Evolutionary conservation across 192 early-diverging fungal genomes (phyloP), one percentile per base, ranked within the genome.

Genomic region (Backusella luteola): DNA sequence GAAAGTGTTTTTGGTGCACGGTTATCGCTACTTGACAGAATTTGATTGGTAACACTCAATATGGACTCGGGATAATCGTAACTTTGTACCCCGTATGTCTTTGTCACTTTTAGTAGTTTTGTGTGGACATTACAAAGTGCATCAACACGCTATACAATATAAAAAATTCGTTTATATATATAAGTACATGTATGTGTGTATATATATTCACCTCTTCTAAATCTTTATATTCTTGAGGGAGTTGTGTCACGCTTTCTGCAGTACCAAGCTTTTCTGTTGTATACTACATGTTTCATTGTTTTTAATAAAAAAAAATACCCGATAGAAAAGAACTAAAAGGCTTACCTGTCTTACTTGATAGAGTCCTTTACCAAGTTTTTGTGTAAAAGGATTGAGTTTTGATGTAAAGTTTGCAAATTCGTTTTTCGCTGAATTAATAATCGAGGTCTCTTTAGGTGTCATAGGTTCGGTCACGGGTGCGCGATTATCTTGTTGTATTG

Each of bases 221-320:
- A 66, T 91, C 89, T 53, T 92, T 84, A 81, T 97, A 98, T 77
- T 98, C 96, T 67, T 86, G 85, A 41, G 97, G 97, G 35, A 98
- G 90, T 70, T 93, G 93, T n/a, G 97, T 98, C 34, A 95, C 86
- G 72, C 96, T 93, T 19, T 87, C 86, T 15, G 85, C 85, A 63
- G 80, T 90, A 34, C 92, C 93, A 72, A 96, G 85, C 81, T 90
- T 91, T 79, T 98, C 97, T 42, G 34, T 38, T 12, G 68, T 23
- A 41, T 69, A 69, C 89, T 88, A 19, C 93, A 94, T 44, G 34
- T 67, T 17, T 6, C 17, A 67, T 29, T 29, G 34, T 34, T 29
- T 34, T 23, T 56, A 5, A 44, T 44, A 17, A 3, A 14, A 44
- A 44, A 44, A 44, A 44, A 44, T 44, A 44, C 15, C 42, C 15